These are phyloP conservation scores for Plasmopara viticola DNA, from an alignment of 352 stramenopile species.

Conservation along the genomic window DNA sequence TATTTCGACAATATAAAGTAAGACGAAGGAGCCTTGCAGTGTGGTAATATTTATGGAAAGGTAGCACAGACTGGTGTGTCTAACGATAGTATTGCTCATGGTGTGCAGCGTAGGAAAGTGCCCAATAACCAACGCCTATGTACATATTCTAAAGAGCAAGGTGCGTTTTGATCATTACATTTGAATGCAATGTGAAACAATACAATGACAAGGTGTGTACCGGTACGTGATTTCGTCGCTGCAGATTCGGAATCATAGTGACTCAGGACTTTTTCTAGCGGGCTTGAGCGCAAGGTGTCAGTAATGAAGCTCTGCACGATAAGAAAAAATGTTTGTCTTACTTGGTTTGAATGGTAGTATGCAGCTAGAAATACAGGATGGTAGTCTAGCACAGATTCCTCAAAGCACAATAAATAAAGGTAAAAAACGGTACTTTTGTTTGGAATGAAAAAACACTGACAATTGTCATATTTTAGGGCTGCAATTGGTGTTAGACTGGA, in stretches of 20 bases:
- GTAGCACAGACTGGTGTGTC: no score
- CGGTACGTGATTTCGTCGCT: conserved; percentile 9
- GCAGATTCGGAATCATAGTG: conserved; percentile 29
- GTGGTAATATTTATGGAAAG: no score
- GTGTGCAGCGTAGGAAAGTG: conserved; percentile 33
- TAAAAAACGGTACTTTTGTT: conserved; percentile 5
- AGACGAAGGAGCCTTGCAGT: neutral
- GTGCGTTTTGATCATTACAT: conserved; percentile 6
- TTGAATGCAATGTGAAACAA: neutral
- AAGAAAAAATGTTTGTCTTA: neutral
- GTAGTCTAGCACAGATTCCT: conserved; percentile 23
- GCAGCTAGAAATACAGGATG: conserved; percentile 37
- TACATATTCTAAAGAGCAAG: conserved; percentile 54
- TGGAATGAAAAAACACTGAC: neutral
- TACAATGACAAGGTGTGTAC: neutral
- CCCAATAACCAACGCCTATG: conserved; percentile 45
- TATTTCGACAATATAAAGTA: conserved; percentile 40
- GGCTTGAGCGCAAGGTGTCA: conserved; percentile 23
- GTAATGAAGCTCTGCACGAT: neutral
- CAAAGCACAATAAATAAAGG: conserved; percentile 25
- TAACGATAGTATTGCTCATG: neutral
- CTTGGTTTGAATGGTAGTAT: conserved; percentile 19
- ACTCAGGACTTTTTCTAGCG: conserved; percentile 38
- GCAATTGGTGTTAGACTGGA: conserved; percentile 42
- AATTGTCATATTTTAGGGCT: conserved; percentile 26